Conservation (phyloP, 2,329 filamentous ascomycete genomes). For the Penicillium brevicompactum region DNA sequence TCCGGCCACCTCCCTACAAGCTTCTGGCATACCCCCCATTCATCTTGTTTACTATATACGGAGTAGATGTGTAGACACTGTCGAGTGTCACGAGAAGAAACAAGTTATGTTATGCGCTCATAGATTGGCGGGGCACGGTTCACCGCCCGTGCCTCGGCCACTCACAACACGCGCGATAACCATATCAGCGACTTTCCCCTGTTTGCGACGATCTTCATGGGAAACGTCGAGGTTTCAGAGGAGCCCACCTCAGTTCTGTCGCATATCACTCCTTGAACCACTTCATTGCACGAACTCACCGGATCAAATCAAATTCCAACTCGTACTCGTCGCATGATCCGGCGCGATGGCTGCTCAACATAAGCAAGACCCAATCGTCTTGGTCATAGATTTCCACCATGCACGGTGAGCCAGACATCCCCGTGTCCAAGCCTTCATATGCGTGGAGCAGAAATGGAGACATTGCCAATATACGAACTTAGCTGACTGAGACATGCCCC, state of each 20-base stretch:
- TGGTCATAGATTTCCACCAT: slow-evolving; percentile 83
- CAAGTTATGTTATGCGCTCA: background rate
- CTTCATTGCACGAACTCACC: slow-evolving; percentile 1
- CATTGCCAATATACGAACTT: background rate
- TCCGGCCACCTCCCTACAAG: background rate
- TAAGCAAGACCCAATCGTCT: slow-evolving; percentile 67
- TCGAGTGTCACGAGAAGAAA: background rate
- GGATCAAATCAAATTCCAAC: background rate
- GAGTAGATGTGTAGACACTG: background rate
- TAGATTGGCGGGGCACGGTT: slow-evolving; percentile 12
- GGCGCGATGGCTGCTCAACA: slow-evolving; percentile 41
- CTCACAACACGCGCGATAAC: slow-evolving; percentile 29
- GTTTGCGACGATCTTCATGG: slow-evolving; percentile 15
- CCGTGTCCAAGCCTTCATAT: background rate
- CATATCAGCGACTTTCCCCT: slow-evolving; percentile 23
- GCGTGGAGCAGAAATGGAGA: background rate
- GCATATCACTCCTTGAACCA: slow-evolving; percentile 1
- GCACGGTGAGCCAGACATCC: slow-evolving; percentile 50
- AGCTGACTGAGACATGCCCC: slow-evolving; percentile 2
- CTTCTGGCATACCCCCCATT: background rate
- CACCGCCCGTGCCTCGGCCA: slow-evolving; percentile 20
- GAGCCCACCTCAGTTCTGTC: slow-evolving; percentile 7
- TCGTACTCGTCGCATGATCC: slow-evolving; percentile 11
- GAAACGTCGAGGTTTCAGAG: slow-evolving; percentile 11
- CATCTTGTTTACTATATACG: no score